Conservation (phyloP, 2,329 filamentous ascomycete genomes). For the Nectriaceae sp. region DNA sequence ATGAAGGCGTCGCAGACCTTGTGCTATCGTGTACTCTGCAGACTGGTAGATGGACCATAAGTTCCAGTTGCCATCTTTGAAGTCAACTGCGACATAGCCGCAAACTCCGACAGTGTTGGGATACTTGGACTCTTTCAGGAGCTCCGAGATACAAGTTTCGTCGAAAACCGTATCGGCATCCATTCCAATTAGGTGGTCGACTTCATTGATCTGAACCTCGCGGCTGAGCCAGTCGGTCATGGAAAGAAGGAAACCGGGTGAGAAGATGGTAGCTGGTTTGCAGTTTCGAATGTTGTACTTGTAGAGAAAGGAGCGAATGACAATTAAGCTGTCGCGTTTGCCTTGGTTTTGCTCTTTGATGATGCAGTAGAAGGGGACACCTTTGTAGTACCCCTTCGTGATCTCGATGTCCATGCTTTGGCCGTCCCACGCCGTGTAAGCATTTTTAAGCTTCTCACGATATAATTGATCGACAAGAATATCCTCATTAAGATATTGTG, state of each 20-base stretch:
- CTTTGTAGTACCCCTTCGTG: constrained; percentile 39
- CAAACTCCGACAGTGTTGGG: constrained; percentile 43
- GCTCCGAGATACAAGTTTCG: constrained; percentile 37
- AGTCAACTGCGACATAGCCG: constrained; percentile 38
- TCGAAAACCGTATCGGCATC: constrained; percentile 44
- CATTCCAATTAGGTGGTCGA: constrained; percentile 42
- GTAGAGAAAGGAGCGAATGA: constrained; percentile 43
- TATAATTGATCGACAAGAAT: constrained; percentile 32
- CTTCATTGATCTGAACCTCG: constrained; percentile 30
- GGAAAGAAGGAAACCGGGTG: constrained; percentile 34
- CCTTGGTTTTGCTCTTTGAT: constrained; percentile 46
- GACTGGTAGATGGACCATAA: constrained; percentile 28
- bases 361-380: constrained; percentile 43
- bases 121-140: constrained; percentile 36
- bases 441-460: constrained; percentile 32
- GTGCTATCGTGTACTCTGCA: constrained; percentile 28
- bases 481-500: constrained; percentile 41
- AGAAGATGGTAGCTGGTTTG: constrained; percentile 39
- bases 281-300: constrained; percentile 42
- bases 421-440: constrained; percentile 42
- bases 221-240: constrained; percentile 34
- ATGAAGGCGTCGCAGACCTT: constrained; percentile 25
- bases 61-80: constrained; percentile 25
- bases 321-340: constrained; percentile 44
- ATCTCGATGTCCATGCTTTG: constrained; percentile 39